Percentiles rank a stretch among this genome's conserved stretches.
Conservation (phyloP, 2,329 filamentous ascomycete genomes). For the Aureobasidium vineae region DNA sequence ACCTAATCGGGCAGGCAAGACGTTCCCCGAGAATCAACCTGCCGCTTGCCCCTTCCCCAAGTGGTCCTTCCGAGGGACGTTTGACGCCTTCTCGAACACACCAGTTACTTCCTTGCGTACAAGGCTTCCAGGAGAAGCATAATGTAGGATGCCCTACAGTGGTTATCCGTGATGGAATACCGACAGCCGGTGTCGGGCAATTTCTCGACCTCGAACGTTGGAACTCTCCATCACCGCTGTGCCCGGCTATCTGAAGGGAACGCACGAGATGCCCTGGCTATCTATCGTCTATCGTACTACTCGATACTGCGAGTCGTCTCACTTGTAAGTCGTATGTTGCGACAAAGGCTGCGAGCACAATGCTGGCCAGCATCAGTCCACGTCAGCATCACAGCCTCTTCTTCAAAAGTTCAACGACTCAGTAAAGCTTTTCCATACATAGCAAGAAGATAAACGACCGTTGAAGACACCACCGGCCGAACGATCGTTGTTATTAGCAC, state of each 20-base stretch:
- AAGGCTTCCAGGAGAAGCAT: neutral
- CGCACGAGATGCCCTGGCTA: neutral
- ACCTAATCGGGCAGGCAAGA: slow-evolving; percentile 11
- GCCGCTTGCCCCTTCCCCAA: slow-evolving; percentile 1
- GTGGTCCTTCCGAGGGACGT: neutral
- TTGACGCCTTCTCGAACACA: slow-evolving; percentile 16
- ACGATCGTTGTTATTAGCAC: slow-evolving; percentile 14
- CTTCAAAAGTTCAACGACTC: slow-evolving; percentile 11
- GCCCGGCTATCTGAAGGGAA: neutral
- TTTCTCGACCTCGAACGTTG: neutral
- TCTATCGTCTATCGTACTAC: slow-evolving; percentile 18
- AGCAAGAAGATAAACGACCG: slow-evolving; percentile 1
- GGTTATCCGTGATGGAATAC: neutral
- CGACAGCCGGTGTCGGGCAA: slow-evolving; percentile 2
- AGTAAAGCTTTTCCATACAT: slow-evolving; percentile 18
- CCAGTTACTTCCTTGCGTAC: neutral
- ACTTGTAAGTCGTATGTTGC: neutral
- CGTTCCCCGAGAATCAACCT: neutral
- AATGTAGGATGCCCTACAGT: neutral
- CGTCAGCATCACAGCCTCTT: neutral
- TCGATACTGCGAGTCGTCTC: neutral
- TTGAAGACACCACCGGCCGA: slow-evolving; percentile 10
- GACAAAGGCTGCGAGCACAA: neutral
- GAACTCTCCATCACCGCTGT: neutral
- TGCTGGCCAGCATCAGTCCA: neutral